A percentile compares a stretch with the other conserved stretches of the same genome.
phyloP scores from a whole-genome alignment of 495 filamentous ascomycete species.

The Neurospora pannonica region DNA sequence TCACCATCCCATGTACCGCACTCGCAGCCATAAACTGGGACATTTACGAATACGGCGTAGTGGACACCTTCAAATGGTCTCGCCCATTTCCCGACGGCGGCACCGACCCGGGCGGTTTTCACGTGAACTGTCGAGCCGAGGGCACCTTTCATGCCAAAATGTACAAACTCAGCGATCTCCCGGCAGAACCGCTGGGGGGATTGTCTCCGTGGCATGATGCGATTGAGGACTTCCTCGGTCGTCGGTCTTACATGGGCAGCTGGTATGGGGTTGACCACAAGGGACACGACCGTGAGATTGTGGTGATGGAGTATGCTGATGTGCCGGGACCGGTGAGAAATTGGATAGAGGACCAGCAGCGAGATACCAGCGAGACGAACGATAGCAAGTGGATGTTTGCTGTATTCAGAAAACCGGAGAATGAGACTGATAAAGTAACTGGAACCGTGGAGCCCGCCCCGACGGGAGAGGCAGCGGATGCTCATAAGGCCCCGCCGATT shows the following conservation, averaged over 20 bases:
- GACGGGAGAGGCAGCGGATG: background rate
- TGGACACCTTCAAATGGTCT: slow-evolving; percentile 22
- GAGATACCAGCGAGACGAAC: slow-evolving; percentile 3
- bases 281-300: slow-evolving; percentile 20
- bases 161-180: slow-evolving; percentile 23
- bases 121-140: slow-evolving; percentile 18
- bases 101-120: slow-evolving; percentile 18
- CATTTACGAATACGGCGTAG: slow-evolving; percentile 20
- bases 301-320: slow-evolving; percentile 26
- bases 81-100: slow-evolving; percentile 25
- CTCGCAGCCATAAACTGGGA: slow-evolving; percentile 23
- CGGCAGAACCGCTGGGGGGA: slow-evolving; percentile 8
- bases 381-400: slow-evolving; percentile 18
- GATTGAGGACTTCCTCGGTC: slow-evolving; percentile 16
- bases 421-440: slow-evolving; percentile 8
- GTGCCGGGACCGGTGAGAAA: slow-evolving; percentile 15
- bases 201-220: slow-evolving; percentile 18
- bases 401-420: slow-evolving; percentile 22
- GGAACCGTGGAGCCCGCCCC: slow-evolving; percentile 7
- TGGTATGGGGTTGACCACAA: slow-evolving; percentile 29
- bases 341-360: slow-evolving; percentile 27
- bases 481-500: background rate
- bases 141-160: slow-evolving; percentile 18
- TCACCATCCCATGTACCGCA: background rate
- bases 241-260: slow-evolving; percentile 15